A percentile compares a stretch with the other conserved stretches of the same genome.
Evolutionary conservation across 768 basidiomycete species (phyloP).

Genomic region (Saitozyma sp.): DNA sequence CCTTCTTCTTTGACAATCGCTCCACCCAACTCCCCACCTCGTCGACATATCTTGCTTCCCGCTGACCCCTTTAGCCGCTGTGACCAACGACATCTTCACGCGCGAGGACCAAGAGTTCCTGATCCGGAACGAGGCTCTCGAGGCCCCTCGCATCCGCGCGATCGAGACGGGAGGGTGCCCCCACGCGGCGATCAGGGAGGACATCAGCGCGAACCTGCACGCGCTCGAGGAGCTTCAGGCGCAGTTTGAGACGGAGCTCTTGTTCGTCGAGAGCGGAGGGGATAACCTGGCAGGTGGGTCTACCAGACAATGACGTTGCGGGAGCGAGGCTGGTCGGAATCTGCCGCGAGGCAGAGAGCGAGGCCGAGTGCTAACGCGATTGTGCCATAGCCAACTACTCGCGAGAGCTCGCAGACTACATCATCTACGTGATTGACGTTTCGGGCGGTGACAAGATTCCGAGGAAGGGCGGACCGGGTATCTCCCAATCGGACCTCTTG

Average conservation of each 20-base stretch:
- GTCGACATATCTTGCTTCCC: background rate
- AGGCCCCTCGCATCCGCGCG: constrained; percentile 77
- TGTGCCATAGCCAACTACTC: constrained; percentile 75
- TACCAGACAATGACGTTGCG: background rate
- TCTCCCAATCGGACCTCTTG: constrained; percentile 84
- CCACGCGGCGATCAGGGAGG: constrained; percentile 96
- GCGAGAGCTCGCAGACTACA: constrained; percentile 93
- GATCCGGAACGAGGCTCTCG: constrained; percentile 86
- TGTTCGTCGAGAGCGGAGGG: constrained; percentile 94
- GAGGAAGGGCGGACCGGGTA: constrained; percentile 95
- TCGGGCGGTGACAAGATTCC: constrained; percentile 96
- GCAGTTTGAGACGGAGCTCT: constrained; percentile 81
- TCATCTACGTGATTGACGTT: constrained; percentile 63
- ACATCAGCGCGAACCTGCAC: constrained; percentile 95
- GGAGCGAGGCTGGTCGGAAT: background rate
- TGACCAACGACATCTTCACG: constrained; percentile 99
- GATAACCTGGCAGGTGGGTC: constrained; percentile 76
- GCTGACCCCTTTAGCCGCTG: constrained; percentile 65
- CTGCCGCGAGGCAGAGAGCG: background rate
- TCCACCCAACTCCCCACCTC: background rate
- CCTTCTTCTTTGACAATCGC: constrained; percentile 1
- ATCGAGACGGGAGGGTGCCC: constrained; percentile 98
- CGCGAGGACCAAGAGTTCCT: constrained; percentile 98
- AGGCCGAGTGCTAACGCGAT: background rate
- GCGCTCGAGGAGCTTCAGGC: constrained; percentile 92